Base-by-base conservation (phyloP, 148 eudicot genomes). In the Heliamphora exappendiculata region DNA sequence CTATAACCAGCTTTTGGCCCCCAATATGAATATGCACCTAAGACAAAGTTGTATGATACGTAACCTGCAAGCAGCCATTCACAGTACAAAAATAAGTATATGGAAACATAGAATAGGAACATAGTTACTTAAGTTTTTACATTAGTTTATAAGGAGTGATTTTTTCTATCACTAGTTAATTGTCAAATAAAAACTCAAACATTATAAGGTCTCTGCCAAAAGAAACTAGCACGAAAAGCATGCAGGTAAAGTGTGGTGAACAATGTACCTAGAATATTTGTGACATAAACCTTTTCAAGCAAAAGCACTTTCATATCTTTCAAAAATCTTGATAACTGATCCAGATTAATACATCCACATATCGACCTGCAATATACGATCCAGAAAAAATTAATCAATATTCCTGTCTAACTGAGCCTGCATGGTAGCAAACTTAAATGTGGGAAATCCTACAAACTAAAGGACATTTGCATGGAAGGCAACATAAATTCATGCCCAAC, bases 21-120 rank as follows among this genome's bases (percentile, higher is more conserved):
- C 97, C 97, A 95, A 79, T 95, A 95, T 49, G 99, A 92, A 81
- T 95, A 95, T 64, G 99, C 97, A 69, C 99, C 99, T 70, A 95
- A 57, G n/a, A 95, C 99, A 83, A 95, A 95, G 85, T 88, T 95
- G 89, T 95, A 95, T 17, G 93, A 81, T 39, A 88, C 86, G 78
- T 95, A 95, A 67, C 99, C 99, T 95, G 88, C 85, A 83, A 78
- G 76, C 11, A 67, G 68, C 17, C 67, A 76, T 33, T n/a, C 1
- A 44, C 7, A 49, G 22, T 28, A 63, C 28, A 70, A 47, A 57
- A 70, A 45, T 75, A 16, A 72, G 29, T 57, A 57, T 39, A 34
- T 0, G 2, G 39, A 12, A 67, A 74, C 24, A 6, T 31, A 34
- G 5, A 42, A 12, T 5, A 6, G 44, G 20, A 50, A 54, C 11